A percentile compares a stretch with the other conserved stretches of the same genome.
Conservation (phyloP, 2,329 filamentous ascomycete species). For the Penicillium sp. region DNA sequence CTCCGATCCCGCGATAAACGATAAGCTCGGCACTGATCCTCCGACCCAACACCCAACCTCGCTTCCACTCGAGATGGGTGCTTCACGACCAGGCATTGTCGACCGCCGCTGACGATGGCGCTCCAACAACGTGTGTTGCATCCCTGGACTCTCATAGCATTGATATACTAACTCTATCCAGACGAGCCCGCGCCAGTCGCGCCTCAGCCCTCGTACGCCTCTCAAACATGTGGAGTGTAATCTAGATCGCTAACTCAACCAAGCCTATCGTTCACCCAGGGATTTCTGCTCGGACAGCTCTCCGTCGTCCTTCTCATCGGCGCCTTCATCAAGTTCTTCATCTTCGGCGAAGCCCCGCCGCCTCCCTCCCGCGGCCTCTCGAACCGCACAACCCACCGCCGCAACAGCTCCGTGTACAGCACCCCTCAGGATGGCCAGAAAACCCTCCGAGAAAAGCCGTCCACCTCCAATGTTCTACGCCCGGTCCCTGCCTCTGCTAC, state of each 20-base stretch:
- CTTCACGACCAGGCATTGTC: slow-evolving; percentile 19
- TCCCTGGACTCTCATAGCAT: neutral
- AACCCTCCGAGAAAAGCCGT: slow-evolving; percentile 46
- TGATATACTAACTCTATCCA: slow-evolving; percentile 20
- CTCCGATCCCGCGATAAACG: slow-evolving; percentile 14
- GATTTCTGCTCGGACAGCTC: slow-evolving; percentile 87
- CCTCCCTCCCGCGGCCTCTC: slow-evolving; percentile 75
- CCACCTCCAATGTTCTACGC: slow-evolving; percentile 68
- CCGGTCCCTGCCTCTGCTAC: slow-evolving; percentile 76
- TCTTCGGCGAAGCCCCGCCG: slow-evolving; percentile 90
- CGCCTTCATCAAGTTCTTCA: slow-evolving; percentile 99
- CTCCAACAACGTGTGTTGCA: slow-evolving; percentile 30
- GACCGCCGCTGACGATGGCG: slow-evolving; percentile 31
- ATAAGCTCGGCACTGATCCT: slow-evolving; percentile 15
- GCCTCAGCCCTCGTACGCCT: slow-evolving; percentile 44
- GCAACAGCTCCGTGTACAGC: slow-evolving; percentile 63
- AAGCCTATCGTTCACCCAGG: slow-evolving; percentile 88
- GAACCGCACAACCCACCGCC: slow-evolving; percentile 73
- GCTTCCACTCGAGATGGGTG: slow-evolving; percentile 23
- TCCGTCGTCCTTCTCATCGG: slow-evolving; percentile 88
- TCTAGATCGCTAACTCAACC: slow-evolving; percentile 18
- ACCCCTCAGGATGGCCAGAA: slow-evolving; percentile 44
- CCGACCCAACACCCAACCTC: slow-evolving; percentile 16
- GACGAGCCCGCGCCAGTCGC: slow-evolving; percentile 30
- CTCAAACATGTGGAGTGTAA: slow-evolving; percentile 4